phyloP scores from a whole-genome alignment of 2,329 filamentous ascomycete species.

The Xylariaceae sp. region DNA sequence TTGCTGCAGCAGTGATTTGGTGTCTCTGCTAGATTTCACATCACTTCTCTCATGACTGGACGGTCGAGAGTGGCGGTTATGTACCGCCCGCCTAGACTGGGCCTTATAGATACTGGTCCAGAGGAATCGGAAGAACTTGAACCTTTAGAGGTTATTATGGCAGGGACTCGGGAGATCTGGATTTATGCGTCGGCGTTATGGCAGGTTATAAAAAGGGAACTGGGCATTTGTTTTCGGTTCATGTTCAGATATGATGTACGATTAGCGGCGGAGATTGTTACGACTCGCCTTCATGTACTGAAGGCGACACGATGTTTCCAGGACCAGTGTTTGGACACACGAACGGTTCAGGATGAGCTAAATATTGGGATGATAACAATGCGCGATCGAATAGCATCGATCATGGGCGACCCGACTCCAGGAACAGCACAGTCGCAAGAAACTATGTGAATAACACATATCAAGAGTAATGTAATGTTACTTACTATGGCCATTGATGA shows the following conservation, averaged over 20 bases:
- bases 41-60: slow-evolving; percentile 22
- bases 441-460: slow-evolving; percentile 6
- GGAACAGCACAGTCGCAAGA: background rate
- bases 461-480: background rate
- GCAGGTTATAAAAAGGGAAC: slow-evolving; percentile 22
- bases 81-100: slow-evolving; percentile 26
- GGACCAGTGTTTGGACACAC: slow-evolving; percentile 7
- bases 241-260: slow-evolving; percentile 32
- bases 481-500: background rate
- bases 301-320: slow-evolving; percentile 17
- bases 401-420: background rate
- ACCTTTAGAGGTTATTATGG: slow-evolving; percentile 12
- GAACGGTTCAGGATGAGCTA: slow-evolving; percentile 8
- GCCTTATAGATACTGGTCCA: slow-evolving; percentile 29
- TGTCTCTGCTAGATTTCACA: slow-evolving; percentile 18
- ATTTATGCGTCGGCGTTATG: slow-evolving; percentile 30
- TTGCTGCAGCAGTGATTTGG: slow-evolving; percentile 10
- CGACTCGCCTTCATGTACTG: slow-evolving; percentile 3
- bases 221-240: slow-evolving; percentile 12
- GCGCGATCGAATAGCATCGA: slow-evolving; percentile 19
- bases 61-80: slow-evolving; percentile 15
- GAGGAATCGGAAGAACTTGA: slow-evolving; percentile 14
- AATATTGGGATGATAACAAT: slow-evolving; percentile 11
- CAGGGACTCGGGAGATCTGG: slow-evolving; percentile 2
- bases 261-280: slow-evolving; percentile 26